These are phyloP conservation scores for Oldenlandia corymbosa DNA, from an alignment of 257 asterid genomes.

Conservation along the genomic window DNA sequence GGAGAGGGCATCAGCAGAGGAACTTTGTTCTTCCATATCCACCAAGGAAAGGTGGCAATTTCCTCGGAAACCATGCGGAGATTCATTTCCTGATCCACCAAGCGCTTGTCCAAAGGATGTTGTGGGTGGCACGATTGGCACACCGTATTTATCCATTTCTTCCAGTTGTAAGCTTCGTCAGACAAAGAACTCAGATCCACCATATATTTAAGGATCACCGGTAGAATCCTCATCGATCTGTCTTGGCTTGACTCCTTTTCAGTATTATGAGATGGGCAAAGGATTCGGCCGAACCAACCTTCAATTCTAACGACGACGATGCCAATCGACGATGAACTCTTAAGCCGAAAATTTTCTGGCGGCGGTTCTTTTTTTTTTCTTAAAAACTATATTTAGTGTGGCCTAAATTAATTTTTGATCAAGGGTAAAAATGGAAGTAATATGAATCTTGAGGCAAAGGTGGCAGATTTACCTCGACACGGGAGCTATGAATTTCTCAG, in stretches of 20 bases:
- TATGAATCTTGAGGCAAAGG: too few relatives aligned
- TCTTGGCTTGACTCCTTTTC: slow-evolving; percentile 2
- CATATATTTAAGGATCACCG: slow-evolving; percentile 45
- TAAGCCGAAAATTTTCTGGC: too few relatives aligned
- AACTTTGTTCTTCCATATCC: slow-evolving; percentile 95
- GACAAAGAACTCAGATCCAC: slow-evolving; percentile 87
- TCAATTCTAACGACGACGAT: too few relatives aligned
- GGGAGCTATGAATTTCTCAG: too few relatives aligned
- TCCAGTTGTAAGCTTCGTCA: slow-evolving; percentile 83
- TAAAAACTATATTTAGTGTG: too few relatives aligned
- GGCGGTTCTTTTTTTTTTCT: too few relatives aligned
- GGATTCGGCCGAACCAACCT: too few relatives aligned
- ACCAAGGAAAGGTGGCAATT: slow-evolving; percentile 86
- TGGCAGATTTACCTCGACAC: too few relatives aligned
- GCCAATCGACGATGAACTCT: too few relatives aligned
- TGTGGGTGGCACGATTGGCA: slow-evolving; percentile 79
- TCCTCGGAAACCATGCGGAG: slow-evolving; percentile 94
- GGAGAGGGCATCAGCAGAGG: slow-evolving; percentile 79
- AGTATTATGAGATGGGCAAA: too few relatives aligned
- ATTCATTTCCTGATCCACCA: slow-evolving; percentile 98
- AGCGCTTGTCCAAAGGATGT: slow-evolving; percentile 84
- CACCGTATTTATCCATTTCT: slow-evolving; percentile 88
- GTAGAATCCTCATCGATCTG: neutral
- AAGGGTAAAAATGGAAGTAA: too few relatives aligned
- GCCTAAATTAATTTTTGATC: too few relatives aligned